Evolutionary conservation across 148 eudicot genomes (phyloP), one percentile per base, ranked within the genome.

Genomic region (Polygonum maritimum): DNA sequence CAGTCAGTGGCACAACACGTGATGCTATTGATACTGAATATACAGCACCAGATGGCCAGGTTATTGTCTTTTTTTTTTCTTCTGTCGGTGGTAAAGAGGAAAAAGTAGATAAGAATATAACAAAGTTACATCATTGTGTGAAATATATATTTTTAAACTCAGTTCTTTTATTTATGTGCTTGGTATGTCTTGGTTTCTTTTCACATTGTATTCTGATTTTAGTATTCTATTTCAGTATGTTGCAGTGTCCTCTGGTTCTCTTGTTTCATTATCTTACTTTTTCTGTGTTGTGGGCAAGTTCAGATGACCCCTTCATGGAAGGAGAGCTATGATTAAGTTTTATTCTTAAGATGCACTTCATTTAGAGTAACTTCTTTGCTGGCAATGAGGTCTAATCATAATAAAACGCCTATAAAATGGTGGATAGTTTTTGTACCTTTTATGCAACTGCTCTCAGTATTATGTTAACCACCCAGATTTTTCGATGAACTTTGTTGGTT

Each of bases 11-110:
- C 76, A 95, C 99, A 69, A 95, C 99, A 52, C 99, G 97, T 65
- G 99, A 95, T 85, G 99, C 99, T 76, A 95, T 92, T 82, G 99
- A 95, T 83, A 90, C 97, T 48, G 99, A 92, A 80, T 89, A 92
- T 74, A 83, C 83, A 13, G 96, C 86, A 79, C 87, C 96, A 41
- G 97, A 95, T 87, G 99, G 99, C 71, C 97, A 90, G 97, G 99
- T 95, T 80, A 81, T 36, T 6, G 63, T 47, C 21, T 7, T 26
- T 48, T 73, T 4, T 73, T 7, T 26, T 48, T 73, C 6, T 73
- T n/a, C 22, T 71, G 54, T 71, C 12, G 19, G 18, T 44, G 35
- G 51, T 76, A 14, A 60, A 2, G 67, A 8, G 67, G 67, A 57
- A 7, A 52, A 51, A 11, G 39, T 55, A 14, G 38, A 21, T 21